Percentiles rank a stretch among this genome's conserved stretches.
Evolutionary conservation across 768 basidiomycete genomes (phyloP).

Genomic region (Phanerochaete carnosa): DNA sequence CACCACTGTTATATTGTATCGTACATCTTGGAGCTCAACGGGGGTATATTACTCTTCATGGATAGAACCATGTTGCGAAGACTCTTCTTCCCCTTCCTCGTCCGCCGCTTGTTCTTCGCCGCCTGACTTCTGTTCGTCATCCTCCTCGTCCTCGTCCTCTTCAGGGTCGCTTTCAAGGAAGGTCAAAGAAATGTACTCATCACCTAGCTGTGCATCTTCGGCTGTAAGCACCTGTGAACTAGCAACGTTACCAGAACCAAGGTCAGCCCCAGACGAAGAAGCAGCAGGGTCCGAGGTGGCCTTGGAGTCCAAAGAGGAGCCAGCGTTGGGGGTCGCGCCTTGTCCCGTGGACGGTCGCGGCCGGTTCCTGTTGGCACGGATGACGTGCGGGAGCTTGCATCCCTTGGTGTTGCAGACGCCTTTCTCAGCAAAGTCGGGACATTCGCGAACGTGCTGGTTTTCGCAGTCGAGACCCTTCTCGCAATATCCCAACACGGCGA

Average conservation of each 20-base stretch:
- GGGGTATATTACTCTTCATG: neutral
- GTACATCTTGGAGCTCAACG: neutral
- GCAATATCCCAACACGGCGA: slow-evolving; percentile 94
- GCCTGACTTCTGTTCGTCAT: slow-evolving; percentile 26
- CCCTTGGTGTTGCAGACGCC: slow-evolving; percentile 79
- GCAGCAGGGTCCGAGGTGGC: slow-evolving; percentile 8
- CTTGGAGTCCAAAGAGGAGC: slow-evolving; percentile 22
- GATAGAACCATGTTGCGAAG: neutral
- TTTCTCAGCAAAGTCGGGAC: slow-evolving; percentile 92
- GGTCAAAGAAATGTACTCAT: slow-evolving; percentile 68
- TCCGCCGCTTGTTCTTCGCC: slow-evolving; percentile 23
- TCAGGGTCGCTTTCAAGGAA: slow-evolving; percentile 34
- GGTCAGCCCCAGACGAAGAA: slow-evolving; percentile 17
- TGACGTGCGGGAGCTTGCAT: slow-evolving; percentile 95
- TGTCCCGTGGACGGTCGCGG: slow-evolving; percentile 31
- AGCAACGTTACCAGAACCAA: slow-evolving; percentile 27
- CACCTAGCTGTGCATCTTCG: slow-evolving; percentile 69
- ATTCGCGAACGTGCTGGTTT: slow-evolving; percentile 91
- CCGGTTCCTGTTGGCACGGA: slow-evolving; percentile 78
- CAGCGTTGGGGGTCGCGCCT: too few species aligned
- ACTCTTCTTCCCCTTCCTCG: slow-evolving; percentile 18
- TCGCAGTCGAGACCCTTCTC: slow-evolving; percentile 80
- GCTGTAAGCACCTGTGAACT: slow-evolving; percentile 30
- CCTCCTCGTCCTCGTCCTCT: slow-evolving; percentile 23
- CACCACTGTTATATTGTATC: neutral